These are phyloP conservation scores for Phaeosphaeriaceae sp. DNA, from an alignment of 2,329 filamentous ascomycete species.

Conservation along the genomic window DNA sequence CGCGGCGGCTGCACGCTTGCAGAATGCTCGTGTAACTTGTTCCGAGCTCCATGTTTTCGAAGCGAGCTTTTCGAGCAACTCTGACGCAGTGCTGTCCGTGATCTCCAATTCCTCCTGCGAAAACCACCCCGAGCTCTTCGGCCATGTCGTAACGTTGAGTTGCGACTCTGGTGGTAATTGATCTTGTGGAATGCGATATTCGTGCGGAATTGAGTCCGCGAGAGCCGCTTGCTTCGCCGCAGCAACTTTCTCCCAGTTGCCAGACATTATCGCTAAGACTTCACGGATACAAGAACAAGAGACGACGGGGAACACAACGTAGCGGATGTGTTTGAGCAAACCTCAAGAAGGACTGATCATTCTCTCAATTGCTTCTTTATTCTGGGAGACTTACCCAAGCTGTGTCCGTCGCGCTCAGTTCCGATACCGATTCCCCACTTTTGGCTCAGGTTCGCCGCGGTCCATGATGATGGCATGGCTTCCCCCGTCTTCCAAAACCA, in stretches of 20 bases:
- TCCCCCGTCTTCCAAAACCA: slow-evolving; percentile 11
- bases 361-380: neutral
- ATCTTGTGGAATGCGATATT: slow-evolving; percentile 63
- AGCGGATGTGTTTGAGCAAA: neutral
- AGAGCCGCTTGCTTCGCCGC: slow-evolving; percentile 53
- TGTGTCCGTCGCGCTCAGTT: slow-evolving; percentile 8
- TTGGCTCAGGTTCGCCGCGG: slow-evolving; percentile 22
- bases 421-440: slow-evolving; percentile 27
- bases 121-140: slow-evolving; percentile 66
- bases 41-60: slow-evolving; percentile 58
- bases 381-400: slow-evolving; percentile 9
- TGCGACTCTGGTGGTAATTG: slow-evolving; percentile 62
- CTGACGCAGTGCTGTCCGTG: slow-evolving; percentile 51
- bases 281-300: neutral
- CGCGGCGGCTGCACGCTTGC: slow-evolving; percentile 61
- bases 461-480: slow-evolving; percentile 11
- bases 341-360: neutral
- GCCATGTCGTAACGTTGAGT: slow-evolving; percentile 64
- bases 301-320: slow-evolving; percentile 4
- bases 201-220: slow-evolving; percentile 60
- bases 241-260: slow-evolving; percentile 54
- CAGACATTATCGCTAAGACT: slow-evolving; percentile 18
- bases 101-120: slow-evolving; percentile 60
- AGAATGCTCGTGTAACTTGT: slow-evolving; percentile 61
- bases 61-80: slow-evolving; percentile 51